These are phyloP conservation scores for Gossypium davidsonii DNA, from an alignment of 441 rosid genomes.

Conservation along the genomic window DNA sequence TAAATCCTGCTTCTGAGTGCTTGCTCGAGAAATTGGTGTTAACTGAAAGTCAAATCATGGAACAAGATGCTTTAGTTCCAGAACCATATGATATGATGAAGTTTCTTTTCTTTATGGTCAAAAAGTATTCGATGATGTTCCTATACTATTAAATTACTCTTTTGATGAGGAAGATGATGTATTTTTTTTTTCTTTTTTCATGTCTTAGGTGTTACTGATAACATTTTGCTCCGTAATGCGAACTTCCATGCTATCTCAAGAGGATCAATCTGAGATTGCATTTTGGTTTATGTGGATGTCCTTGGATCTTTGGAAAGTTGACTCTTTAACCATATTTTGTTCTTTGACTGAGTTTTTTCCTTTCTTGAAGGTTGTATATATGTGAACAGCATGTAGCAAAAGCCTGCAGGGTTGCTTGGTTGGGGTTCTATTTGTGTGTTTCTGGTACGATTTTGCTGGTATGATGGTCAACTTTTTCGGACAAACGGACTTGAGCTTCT, in stretches of 20 bases:
- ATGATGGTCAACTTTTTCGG: background rate
- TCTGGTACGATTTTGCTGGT: no score
- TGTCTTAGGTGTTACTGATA: slow-evolving; percentile 11
- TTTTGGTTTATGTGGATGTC: slow-evolving; percentile 12
- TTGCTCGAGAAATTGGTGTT: background rate
- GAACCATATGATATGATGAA: background rate
- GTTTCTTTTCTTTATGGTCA: background rate
- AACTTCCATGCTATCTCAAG: background rate
- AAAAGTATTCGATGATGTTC: slow-evolving; percentile 7
- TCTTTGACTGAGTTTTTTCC: background rate
- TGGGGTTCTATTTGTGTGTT: background rate
- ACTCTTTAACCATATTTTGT: slow-evolving; percentile 4
- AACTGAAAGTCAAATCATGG: background rate
- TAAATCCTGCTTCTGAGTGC: background rate
- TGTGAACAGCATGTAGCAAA: background rate
- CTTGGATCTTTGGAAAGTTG: slow-evolving; percentile 12
- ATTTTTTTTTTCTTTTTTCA: slow-evolving; percentile 3
- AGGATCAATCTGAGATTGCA: slow-evolving; percentile 12
- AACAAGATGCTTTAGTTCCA: background rate
- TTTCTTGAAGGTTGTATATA: background rate
- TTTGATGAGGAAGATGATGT: slow-evolving; percentile 13
- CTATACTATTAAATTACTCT: background rate
- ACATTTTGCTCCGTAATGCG: slow-evolving; percentile 2
- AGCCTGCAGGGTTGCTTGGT: background rate
- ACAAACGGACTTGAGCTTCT: background rate